Evolutionary conservation across 768 basidiomycete species (phyloP).

Genomic region (Auriculariales sp.): DNA sequence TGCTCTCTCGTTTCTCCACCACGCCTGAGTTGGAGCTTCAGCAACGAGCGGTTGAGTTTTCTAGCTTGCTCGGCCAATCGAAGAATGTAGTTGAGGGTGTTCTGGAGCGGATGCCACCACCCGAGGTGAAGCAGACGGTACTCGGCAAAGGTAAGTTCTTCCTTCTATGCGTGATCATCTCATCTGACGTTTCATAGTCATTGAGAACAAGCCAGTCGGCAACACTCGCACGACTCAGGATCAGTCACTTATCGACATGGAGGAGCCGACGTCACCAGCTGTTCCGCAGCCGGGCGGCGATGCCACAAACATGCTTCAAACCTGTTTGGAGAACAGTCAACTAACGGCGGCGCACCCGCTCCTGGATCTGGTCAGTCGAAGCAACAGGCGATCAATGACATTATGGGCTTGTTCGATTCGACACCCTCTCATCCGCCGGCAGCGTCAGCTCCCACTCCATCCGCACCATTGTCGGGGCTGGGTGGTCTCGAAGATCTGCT

Average conservation of each 20-base stretch:
- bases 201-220: constrained; percentile 93
- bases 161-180: neutral
- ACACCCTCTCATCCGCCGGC: constrained; percentile 23
- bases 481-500: constrained; percentile 16
- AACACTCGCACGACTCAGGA: constrained; percentile 70
- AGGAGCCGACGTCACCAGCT: constrained; percentile 42
- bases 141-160: constrained; percentile 66
- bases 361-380: constrained; percentile 23
- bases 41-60: constrained; percentile 92
- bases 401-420: constrained; percentile 74
- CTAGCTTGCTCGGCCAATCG: constrained; percentile 50
- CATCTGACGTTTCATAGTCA: constrained; percentile 35
- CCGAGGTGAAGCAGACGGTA: constrained; percentile 93
- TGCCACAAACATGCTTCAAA: constrained; percentile 49
- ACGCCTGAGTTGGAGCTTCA: constrained; percentile 91
- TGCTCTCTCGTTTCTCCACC: constrained; percentile 70
- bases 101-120: constrained; percentile 96
- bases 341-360: constrained; percentile 22
- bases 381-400: constrained; percentile 67
- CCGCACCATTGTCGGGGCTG: constrained; percentile 11
- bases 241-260: constrained; percentile 49
- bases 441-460: constrained; percentile 17
- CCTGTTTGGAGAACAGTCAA: constrained; percentile 34
- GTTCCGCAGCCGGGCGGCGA: constrained; percentile 4
- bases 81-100: constrained; percentile 62